Conservation (phyloP, 768 basidiomycete genomes). For the Serendipita sp. region DNA sequence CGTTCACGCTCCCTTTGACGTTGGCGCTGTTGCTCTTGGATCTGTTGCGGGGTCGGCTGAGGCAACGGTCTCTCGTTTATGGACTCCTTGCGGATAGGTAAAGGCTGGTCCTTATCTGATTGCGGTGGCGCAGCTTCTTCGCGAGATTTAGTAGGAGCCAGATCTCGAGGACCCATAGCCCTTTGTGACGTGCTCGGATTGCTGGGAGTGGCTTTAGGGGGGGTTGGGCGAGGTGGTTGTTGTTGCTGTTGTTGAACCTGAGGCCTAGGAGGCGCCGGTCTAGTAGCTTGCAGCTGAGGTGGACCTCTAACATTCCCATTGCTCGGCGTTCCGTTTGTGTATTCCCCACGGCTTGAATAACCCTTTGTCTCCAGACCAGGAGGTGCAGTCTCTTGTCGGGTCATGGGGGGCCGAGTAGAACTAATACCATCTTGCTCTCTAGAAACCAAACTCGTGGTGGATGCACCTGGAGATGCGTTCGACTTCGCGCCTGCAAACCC, state of each 20-base stretch:
- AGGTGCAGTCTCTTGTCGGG: slow-evolving; percentile 34
- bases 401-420: slow-evolving; percentile 21
- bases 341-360: slow-evolving; percentile 21
- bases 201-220: slow-evolving; percentile 29
- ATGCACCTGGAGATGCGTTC: slow-evolving; percentile 23
- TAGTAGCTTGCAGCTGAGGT: slow-evolving; percentile 29
- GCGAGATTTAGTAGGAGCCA: not conserved
- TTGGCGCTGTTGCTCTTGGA: slow-evolving; percentile 8
- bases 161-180: not conserved
- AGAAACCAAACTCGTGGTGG: slow-evolving; percentile 16
- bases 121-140: not conserved
- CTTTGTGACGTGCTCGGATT: not conserved
- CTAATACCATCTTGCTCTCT: slow-evolving; percentile 1
- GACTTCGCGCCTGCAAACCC: slow-evolving; percentile 58
- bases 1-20: slow-evolving; percentile 18
- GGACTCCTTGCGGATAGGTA: slow-evolving; percentile 2
- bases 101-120: not conserved
- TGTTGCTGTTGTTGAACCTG: slow-evolving; percentile 8
- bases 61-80: slow-evolving; percentile 3
- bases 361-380: slow-evolving; percentile 19
- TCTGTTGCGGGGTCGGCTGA: not conserved
- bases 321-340: slow-evolving; percentile 2
- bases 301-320: not conserved
- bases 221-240: not conserved
- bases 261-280: slow-evolving; percentile 58